Base-by-base conservation (phyloP, 2,329 filamentous ascomycete genomes). In the Trichophaea hybrida region DNA sequence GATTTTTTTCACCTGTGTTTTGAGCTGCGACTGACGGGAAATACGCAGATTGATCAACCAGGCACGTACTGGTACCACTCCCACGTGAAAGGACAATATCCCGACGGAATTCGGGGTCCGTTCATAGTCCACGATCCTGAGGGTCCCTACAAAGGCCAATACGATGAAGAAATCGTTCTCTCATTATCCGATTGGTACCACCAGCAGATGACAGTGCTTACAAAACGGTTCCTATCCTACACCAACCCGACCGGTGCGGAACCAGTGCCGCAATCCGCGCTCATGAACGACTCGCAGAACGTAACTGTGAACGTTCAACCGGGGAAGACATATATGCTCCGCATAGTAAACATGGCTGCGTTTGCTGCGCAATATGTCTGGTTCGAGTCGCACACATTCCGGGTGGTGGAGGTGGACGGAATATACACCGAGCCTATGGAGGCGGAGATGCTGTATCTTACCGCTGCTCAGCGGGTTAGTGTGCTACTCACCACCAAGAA, bases 11-110 rank as follows among this genome's bases (percentile, higher is more conserved):
- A 24, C 35, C 12, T 24, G 5, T 32, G 17, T 57, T 15, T 13
- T 4, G 38, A 34, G 43, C 10, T 32, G 40, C 35, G 35, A 10
- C 17, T 56, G n/a, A 15, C 8, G 24, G 15, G 15, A 24, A 32
- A 7, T 35, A 2, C 4, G 43, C 43, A 78, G 76, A 68, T 76
- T 12, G 69, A 80, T 53, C 84, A 87, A 73, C 77, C 82, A 0
- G 86, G 85, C 33, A 86, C 84, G 1, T 89, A 87, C 71, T 89
- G 85, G 86, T 90, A 89, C 66, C 84, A 88, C 69, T 84, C 81
- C 4, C 84, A 88, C 69, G 76, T 77, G 24, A 75, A 76, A 62
- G 81, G 78, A 31, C 83, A 86, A 69, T 87, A 86, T 63, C 83
- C 84, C 1, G 84, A 88, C 69, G 84, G 84, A 8, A 74, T 86